Conservation (phyloP, 73 alveolate genomes). For the Uronychia binucleata region DNA sequence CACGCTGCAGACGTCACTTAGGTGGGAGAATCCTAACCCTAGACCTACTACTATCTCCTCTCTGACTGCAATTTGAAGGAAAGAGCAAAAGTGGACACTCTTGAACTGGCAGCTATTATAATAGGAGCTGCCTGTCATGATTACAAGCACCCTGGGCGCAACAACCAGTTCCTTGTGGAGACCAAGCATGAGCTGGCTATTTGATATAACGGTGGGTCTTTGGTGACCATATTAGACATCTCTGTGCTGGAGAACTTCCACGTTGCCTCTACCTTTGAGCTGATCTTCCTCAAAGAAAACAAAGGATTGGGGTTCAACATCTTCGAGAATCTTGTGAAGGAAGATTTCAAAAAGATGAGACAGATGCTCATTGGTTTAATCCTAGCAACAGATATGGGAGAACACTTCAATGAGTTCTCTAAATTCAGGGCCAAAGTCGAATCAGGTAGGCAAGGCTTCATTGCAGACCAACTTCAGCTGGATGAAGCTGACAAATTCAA, state of each 20-base stretch:
- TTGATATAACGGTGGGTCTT: constrained; percentile 55
- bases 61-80: constrained; percentile 12
- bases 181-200: constrained; percentile 56
- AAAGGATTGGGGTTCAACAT: too few relatives aligned
- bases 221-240: too few relatives aligned
- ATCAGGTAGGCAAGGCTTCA: too few relatives aligned
- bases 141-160: constrained; percentile 76
- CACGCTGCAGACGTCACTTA: constrained; percentile 26
- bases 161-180: constrained; percentile 57
- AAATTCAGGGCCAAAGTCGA: constrained; percentile 52
- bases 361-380: too few relatives aligned
- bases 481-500: constrained; percentile 38
- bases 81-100: constrained; percentile 50
- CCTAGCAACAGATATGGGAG: constrained; percentile 84
- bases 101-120: constrained; percentile 62
- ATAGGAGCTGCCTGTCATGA: constrained; percentile 76
- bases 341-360: too few relatives aligned
- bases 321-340: constrained; percentile 29
- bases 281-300: constrained; percentile 27
- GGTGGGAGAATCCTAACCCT: too few relatives aligned
- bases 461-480: constrained; percentile 75
- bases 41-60: constrained; percentile 14
- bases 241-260: constrained; percentile 73
- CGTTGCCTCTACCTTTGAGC: constrained; percentile 55
- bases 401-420: constrained; percentile 72